Evolutionary conservation across 2,329 filamentous ascomycete species (phyloP), one percentile per base, ranked within the genome.

Genomic region (Sporothrix globosa): DNA sequence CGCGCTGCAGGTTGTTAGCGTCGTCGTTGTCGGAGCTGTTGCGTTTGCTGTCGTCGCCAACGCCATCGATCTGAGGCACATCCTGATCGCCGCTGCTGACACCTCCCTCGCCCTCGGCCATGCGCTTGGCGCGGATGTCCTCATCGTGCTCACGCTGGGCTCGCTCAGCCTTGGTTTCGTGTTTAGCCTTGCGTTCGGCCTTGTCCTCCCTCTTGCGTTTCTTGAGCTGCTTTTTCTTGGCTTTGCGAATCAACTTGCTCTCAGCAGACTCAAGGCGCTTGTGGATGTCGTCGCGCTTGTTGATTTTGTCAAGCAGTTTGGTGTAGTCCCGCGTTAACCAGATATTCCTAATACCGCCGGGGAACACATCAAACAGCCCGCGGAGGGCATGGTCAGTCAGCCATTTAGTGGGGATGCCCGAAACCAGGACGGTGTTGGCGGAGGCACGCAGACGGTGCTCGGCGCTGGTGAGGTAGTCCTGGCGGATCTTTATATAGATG

Each of bases 261-360:
- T 98, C 91, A 1, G 95, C 95, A 10, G 81, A 81, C 77, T 99
- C 96, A 0, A 99, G 86, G 70, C 84, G 82, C 54, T 85, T 79
- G 61, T 95, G 93, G 17, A 97, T 82, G 10, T 86, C 81, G 72
- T 93, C 88, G 58, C 96, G 87, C 73, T 88, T 82, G 65, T 92
- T 87, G 60, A 98, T 91, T 78, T 98, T 98, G 72, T 94, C 91
- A 61, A 92, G 86, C 13, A 99, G 85, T 10, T 90, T 86, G 56
- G 94, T 92, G 74, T 93, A 90, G 77, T 99, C 92, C 72, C 95
- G 88, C 72, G 97, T 99, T 75, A 99, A 90, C 94, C 95, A 99
- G 61, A 99, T 92, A 75, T 98, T 98, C 72, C 92, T 88, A 77
- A 99, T 91, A 41, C 96, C 96, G 24, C 96, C 96, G 0, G 96